Evolutionary conservation across 352 stramenopile species (phyloP), one percentile per base, ranked within the genome.

Genomic region (Phytophthora meadii): DNA sequence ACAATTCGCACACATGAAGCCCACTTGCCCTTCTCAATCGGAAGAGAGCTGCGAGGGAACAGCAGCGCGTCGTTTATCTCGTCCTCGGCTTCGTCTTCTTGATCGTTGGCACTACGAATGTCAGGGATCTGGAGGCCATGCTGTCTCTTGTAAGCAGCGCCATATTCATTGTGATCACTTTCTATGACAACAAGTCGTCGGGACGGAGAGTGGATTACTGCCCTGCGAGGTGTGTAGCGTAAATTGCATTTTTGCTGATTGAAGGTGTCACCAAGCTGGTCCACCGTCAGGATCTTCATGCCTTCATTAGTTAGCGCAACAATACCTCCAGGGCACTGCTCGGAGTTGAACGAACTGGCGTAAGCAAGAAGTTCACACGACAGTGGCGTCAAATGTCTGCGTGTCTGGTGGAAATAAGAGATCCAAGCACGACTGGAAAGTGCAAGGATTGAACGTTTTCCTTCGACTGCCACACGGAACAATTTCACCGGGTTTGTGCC

Each of bases 1-100:
- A 99, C 71, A 40, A 99, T 91, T n/a, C 97, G 96, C 36, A 99
- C 76, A 66, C 97, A 99, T 7, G 95, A 99, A 17, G 97, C 97
- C 98, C 98, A 99, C 46, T 93, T 90, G 58, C 78, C 76, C 25
- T 81, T 81, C 39, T 89, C 84, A 24, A 58, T 57, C 2, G 88
- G 81, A 27, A 94, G 62, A 0, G 80, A 78, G 4, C 76, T 82
- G 45, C 82, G 84, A 30, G 85, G 78, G 53, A 87, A 80, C 14
- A 95, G 57, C 8, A 96, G 57, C 5, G 87, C 84, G 25, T 97
- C 84, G 48, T 82, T 75, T 9, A 86, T 74, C 24, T 97, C 88
- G 32, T 97, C 81, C n/a, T 97, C 86, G 10, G 98, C 89, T 14
- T 93, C 93, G 27, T 97, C 90, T 36, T 94, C 82, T 12, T 65